Evolutionary conservation across 768 basidiomycete species (phyloP).

Genomic region (Leccinum variicolor): DNA sequence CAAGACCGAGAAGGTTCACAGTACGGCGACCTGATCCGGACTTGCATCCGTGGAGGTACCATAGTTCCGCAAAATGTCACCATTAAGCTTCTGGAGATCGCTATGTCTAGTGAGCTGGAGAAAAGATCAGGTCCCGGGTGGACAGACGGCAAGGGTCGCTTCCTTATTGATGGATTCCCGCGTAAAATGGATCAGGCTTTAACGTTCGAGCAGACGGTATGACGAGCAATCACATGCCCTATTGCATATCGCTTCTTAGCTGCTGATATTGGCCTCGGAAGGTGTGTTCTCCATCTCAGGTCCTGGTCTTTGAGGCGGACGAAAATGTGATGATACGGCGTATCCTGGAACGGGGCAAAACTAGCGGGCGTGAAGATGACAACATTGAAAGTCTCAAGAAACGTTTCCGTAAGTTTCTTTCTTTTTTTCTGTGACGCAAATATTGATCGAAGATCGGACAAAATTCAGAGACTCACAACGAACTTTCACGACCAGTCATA

Average conservation of each 20-base stretch:
- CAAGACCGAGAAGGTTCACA: constrained; percentile 82
- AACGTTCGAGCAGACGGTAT: constrained; percentile 83
- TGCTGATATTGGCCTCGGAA: constrained; percentile 25
- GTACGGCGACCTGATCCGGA: constrained; percentile 81
- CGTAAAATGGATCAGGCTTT: constrained; percentile 98
- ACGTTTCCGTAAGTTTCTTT: constrained; percentile 72
- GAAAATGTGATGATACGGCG: constrained; percentile 86
- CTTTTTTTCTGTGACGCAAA: background rate
- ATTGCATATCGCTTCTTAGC: background rate
- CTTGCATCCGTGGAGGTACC: constrained; percentile 84
- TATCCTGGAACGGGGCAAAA: constrained; percentile 86
- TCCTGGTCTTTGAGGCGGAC: constrained; percentile 84
- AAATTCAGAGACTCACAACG: constrained; percentile 70
- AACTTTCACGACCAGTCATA: constrained; percentile 92
- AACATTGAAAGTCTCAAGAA: constrained; percentile 92
- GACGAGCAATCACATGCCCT: constrained; percentile 16
- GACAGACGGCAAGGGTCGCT: constrained; percentile 72
- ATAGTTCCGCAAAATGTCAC: constrained; percentile 98
- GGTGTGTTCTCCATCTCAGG: constrained; percentile 79
- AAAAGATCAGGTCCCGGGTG: constrained; percentile 50
- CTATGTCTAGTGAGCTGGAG: constrained; percentile 69
- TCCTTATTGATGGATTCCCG: constrained; percentile 96
- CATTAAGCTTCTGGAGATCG: constrained; percentile 90
- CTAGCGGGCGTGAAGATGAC: constrained; percentile 94
- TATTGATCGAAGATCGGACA: background rate